Percentiles rank a stretch among this genome's conserved stretches.
Conservation (phyloP, 2,329 filamentous ascomycete genomes). For the Aspergillus pseudoglaucus region DNA sequence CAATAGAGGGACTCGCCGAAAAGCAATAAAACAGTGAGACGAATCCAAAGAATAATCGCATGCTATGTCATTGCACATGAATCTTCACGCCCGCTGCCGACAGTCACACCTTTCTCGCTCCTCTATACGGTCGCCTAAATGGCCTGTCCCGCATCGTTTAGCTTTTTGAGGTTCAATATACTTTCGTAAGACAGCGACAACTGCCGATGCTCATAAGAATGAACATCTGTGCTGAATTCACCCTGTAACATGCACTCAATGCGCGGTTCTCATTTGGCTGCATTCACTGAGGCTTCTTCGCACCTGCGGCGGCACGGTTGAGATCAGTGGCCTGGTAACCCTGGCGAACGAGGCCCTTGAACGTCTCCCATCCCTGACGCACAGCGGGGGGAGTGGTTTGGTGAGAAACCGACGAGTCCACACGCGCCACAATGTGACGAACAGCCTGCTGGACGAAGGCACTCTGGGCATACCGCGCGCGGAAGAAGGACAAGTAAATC, state of each 20-base stretch:
- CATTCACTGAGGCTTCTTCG: constrained; percentile 45
- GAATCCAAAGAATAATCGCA: not conserved
- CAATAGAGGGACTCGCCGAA: not conserved
- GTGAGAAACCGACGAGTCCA: constrained; percentile 76
- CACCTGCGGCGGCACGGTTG: constrained; percentile 50
- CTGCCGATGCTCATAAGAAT: not conserved
- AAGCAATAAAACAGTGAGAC: not conserved
- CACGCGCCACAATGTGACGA: constrained; percentile 61
- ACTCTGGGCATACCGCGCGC: constrained; percentile 84
- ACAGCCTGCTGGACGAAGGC: constrained; percentile 84
- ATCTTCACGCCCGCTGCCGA: not conserved
- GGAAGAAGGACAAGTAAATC: constrained; percentile 87
- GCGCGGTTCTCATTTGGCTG: not conserved
- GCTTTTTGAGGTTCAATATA: not conserved
- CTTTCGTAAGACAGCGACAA: not conserved
- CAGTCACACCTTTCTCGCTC: not conserved
- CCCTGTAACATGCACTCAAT: not conserved
- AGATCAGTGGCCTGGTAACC: constrained; percentile 75
- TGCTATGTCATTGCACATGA: constrained; percentile 1
- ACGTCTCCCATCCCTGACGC: constrained; percentile 69
- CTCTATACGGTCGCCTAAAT: not conserved
- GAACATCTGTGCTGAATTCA: not conserved
- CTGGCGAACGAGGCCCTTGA: constrained; percentile 68
- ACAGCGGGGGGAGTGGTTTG: constrained; percentile 79
- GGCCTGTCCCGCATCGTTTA: not conserved